These are phyloP conservation scores for Salvia miltiorrhiza DNA, from an alignment of 257 asterid genomes.

Conservation along the genomic window DNA sequence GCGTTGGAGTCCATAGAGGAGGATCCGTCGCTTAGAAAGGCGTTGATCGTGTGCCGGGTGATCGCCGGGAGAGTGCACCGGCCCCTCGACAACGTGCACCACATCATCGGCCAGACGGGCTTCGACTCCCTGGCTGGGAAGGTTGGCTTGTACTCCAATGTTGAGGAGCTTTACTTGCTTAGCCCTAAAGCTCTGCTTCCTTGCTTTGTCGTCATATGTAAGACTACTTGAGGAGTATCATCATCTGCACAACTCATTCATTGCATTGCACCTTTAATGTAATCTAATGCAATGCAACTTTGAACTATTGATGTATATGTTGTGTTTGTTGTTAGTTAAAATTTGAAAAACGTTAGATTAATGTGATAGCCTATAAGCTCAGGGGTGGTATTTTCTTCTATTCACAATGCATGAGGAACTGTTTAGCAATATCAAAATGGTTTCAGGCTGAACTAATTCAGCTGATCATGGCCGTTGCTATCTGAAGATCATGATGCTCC, in stretches of 20 bases:
- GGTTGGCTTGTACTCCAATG: conserved; percentile 76
- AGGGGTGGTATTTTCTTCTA: too few relatives aligned
- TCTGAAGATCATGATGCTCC: too few relatives aligned
- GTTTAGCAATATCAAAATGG: too few relatives aligned
- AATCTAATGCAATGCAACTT: background rate
- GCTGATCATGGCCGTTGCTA: too few relatives aligned
- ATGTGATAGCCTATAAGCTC: too few relatives aligned
- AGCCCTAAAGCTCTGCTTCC: conserved; percentile 85
- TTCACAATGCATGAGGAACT: too few relatives aligned
- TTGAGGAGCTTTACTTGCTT: conserved; percentile 95
- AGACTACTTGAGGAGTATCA: conserved; percentile 26
- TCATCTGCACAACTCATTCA: too few relatives aligned
- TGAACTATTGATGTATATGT: background rate
- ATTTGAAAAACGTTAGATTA: too few relatives aligned
- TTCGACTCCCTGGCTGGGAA: conserved; percentile 90
- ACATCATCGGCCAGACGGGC: conserved; percentile 65
- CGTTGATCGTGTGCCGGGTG: conserved; percentile 82
- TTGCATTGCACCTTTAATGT: background rate
- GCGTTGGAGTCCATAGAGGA: conserved; percentile 64
- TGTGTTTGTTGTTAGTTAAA: background rate
- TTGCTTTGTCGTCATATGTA: conserved; percentile 88
- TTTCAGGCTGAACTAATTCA: too few relatives aligned
- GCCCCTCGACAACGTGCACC: conserved; percentile 76
- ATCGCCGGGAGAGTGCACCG: conserved; percentile 92
- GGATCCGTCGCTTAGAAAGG: conserved; percentile 42